Percentiles rank a stretch among this genome's conserved stretches.
Evolutionary conservation across 805 yeast genomes (phyloP).

Genomic region (Saturnispora dispora): DNA sequence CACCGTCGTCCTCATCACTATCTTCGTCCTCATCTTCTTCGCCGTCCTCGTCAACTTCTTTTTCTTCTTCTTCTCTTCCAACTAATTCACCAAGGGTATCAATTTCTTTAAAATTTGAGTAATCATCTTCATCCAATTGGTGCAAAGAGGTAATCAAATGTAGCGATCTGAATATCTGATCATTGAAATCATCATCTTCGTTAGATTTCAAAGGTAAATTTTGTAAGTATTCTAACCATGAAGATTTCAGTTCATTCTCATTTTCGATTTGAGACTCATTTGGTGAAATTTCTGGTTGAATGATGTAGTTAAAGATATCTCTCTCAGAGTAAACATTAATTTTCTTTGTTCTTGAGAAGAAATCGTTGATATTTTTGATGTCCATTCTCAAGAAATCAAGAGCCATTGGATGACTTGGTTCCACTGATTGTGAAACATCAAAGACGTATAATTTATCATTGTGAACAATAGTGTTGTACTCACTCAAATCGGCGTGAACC

Average conservation of each 20-base stretch:
- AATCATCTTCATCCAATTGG: slow-evolving; percentile 85
- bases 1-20: slow-evolving; percentile 12
- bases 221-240: slow-evolving; percentile 29
- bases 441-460: slow-evolving; percentile 70
- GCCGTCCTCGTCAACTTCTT: slow-evolving; percentile 21
- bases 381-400: slow-evolving; percentile 95
- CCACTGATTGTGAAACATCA: slow-evolving; percentile 96
- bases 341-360: slow-evolving; percentile 60
- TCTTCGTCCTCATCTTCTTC: slow-evolving; percentile 26
- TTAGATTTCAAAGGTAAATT: slow-evolving; percentile 50
- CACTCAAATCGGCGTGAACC: slow-evolving; percentile 95
- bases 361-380: slow-evolving; percentile 88
- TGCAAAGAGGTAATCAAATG: slow-evolving; percentile 73
- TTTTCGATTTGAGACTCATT: slow-evolving; percentile 28
- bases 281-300: slow-evolving; percentile 26
- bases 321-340: slow-evolving; percentile 78
- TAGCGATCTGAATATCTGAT: slow-evolving; percentile 77
- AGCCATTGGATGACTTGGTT: slow-evolving; percentile 96
- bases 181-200: slow-evolving; percentile 51
- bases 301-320: slow-evolving; percentile 68
- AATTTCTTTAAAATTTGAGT: slow-evolving; percentile 64
- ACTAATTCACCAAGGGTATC: slow-evolving; percentile 64
- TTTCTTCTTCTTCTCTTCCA: slow-evolving; percentile 24
- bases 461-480: slow-evolving; percentile 86
- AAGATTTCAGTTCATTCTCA: neutral